These are phyloP conservation scores for Moesziomyces aphidis DNA, from an alignment of 1,284 basidiomycete genomes.

Conservation along the genomic window DNA sequence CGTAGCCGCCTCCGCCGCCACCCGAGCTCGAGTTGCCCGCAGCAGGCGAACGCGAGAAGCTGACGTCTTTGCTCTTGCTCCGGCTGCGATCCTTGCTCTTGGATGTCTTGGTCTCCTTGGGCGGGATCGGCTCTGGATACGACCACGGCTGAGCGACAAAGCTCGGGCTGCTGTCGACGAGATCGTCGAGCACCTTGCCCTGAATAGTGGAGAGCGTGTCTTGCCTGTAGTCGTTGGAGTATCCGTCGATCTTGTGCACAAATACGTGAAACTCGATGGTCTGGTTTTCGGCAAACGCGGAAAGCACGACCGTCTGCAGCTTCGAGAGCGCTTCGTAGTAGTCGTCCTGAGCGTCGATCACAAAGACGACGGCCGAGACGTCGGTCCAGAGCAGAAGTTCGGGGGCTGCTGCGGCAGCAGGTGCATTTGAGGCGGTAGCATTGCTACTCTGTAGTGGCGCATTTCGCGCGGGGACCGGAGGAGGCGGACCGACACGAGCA, in stretches of 20 bases:
- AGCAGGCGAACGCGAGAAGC: slow-evolving; percentile 39
- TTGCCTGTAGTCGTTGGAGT: slow-evolving; percentile 90
- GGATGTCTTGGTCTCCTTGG: slow-evolving; percentile 18
- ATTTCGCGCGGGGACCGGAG: slow-evolving; percentile 34
- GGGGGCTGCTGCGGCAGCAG: slow-evolving; percentile 2
- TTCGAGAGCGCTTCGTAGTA: slow-evolving; percentile 78
- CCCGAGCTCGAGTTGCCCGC: slow-evolving; percentile 37
- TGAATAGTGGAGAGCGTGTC: slow-evolving; percentile 63
- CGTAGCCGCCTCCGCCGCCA: slow-evolving; percentile 39
- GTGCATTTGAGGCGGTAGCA: neutral
- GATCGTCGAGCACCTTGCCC: slow-evolving; percentile 61
- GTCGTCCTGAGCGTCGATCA: slow-evolving; percentile 89
- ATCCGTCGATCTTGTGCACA: slow-evolving; percentile 93
- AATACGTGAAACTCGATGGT: slow-evolving; percentile 89
- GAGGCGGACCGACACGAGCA: slow-evolving; percentile 29
- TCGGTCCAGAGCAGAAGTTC: slow-evolving; percentile 52
- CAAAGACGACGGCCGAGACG: slow-evolving; percentile 78
- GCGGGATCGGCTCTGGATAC: slow-evolving; percentile 33
- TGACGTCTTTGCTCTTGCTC: slow-evolving; percentile 41
- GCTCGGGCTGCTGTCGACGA: slow-evolving; percentile 55
- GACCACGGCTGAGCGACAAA: slow-evolving; percentile 50
- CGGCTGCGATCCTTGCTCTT: slow-evolving; percentile 35
- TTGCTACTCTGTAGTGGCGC: slow-evolving; percentile 9
- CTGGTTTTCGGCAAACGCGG: slow-evolving; percentile 77
- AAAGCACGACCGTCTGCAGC: slow-evolving; percentile 70